phyloP scores from a whole-genome alignment of 2,329 filamentous ascomycete genomes.

The Penicillium fuscoglaucum region DNA sequence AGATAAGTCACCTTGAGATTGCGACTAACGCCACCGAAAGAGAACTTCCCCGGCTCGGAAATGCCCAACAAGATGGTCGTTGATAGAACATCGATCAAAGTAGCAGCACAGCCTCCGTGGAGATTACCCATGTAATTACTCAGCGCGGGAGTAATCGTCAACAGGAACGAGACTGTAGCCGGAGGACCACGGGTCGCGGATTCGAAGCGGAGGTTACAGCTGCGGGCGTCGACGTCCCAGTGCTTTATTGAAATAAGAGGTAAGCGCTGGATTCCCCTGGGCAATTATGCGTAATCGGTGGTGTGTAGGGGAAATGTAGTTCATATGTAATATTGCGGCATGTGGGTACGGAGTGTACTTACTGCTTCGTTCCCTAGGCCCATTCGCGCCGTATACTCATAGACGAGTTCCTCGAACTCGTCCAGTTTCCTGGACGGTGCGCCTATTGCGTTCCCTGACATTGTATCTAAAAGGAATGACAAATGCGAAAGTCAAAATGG shows the following conservation, averaged over 20 bases:
- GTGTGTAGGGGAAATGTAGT: background rate
- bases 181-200: slow-evolving; percentile 39
- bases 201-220: slow-evolving; percentile 39
- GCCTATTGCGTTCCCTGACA: slow-evolving; percentile 20
- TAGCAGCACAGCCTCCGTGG: slow-evolving; percentile 75
- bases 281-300: background rate
- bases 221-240: slow-evolving; percentile 33
- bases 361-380: slow-evolving; percentile 23
- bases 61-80: slow-evolving; percentile 59
- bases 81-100: slow-evolving; percentile 67
- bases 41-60: slow-evolving; percentile 61
- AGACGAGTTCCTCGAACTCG: slow-evolving; percentile 36
- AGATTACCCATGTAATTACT: slow-evolving; percentile 91
- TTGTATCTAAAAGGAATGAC: slow-evolving; percentile 6
- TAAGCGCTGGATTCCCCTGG: background rate
- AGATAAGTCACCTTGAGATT: slow-evolving; percentile 68
- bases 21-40: slow-evolving; percentile 62
- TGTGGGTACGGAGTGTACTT: slow-evolving; percentile 7
- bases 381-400: slow-evolving; percentile 28
- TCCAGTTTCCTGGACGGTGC: slow-evolving; percentile 29
- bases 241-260: slow-evolving; percentile 22
- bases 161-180: slow-evolving; percentile 35
- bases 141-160: slow-evolving; percentile 75
- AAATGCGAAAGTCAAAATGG: background rate
- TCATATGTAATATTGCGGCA: background rate